Conservation (phyloP, 495 filamentous ascomycete genomes). For the Penicillium tannophilum region DNA sequence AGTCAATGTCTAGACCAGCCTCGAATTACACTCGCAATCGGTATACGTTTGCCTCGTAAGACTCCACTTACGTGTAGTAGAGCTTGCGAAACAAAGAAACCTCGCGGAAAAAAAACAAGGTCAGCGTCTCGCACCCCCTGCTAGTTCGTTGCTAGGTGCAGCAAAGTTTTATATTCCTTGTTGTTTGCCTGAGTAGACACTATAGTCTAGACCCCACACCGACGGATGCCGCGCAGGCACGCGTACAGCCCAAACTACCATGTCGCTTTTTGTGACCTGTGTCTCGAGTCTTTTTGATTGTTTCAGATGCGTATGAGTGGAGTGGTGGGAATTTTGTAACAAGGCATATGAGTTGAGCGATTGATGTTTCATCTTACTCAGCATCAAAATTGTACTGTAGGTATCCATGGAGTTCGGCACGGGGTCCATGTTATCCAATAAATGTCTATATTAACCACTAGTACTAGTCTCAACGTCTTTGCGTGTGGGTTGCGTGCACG, state of each 20-base stretch:
- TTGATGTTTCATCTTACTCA: background rate
- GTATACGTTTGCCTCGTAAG: too few species aligned
- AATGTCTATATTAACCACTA: background rate
- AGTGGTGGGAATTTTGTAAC: background rate
- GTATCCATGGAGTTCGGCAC: background rate
- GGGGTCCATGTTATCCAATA: background rate
- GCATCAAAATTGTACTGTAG: too few species aligned
- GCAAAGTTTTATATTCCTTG: background rate
- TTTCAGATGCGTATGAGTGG: background rate
- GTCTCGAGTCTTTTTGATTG: background rate
- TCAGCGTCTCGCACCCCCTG: background rate
- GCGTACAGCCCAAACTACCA: background rate
- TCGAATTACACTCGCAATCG: background rate
- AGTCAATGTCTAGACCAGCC: background rate
- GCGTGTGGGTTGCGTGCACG: background rate
- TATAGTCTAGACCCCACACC: background rate
- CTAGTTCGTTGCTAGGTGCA: background rate
- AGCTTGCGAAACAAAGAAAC: background rate
- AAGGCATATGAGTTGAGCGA: background rate
- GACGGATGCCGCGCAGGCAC: background rate
- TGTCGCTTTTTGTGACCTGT: background rate
- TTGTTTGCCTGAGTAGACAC: background rate
- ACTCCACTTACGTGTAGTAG: too few species aligned
- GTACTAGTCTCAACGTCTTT: conserved; percentile 1
- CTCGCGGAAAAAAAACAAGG: background rate